These are phyloP conservation scores for Nakazawaea wickerhamii DNA, from an alignment of 805 yeast genomes.

Conservation along the genomic window DNA sequence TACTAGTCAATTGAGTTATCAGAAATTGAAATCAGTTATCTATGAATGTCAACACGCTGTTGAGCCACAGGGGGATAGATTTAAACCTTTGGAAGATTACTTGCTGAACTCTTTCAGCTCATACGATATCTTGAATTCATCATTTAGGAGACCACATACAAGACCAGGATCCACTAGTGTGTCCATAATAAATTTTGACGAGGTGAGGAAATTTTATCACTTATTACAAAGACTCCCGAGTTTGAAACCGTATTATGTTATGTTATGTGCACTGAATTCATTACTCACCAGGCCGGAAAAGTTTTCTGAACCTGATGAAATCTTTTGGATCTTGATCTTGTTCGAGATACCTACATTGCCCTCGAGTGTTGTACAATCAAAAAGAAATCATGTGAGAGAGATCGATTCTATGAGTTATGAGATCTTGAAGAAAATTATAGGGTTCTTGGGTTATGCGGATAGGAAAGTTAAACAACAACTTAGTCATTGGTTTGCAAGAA, in stretches of 20 bases:
- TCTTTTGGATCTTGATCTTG: conserved; percentile 59
- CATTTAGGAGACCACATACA: conserved; percentile 39
- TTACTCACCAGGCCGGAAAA: conserved; percentile 43
- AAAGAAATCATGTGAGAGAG: conserved; percentile 33
- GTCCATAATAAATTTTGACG: conserved; percentile 46
- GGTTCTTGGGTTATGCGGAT: conserved; percentile 53
- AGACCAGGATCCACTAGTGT: conserved; percentile 28
- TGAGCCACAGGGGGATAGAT: conserved; percentile 18
- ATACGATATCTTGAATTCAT: conserved; percentile 40
- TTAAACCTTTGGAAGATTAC: conserved; percentile 46
- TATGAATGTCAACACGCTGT: conserved; percentile 26
- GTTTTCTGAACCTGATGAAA: conserved; percentile 34
- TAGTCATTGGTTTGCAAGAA: conserved; percentile 48
- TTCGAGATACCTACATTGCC: conserved; percentile 63
- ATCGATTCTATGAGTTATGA: conserved; percentile 59
- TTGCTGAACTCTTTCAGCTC: conserved; percentile 44
- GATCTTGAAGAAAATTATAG: conserved; percentile 61
- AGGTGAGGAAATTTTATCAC: conserved; percentile 41
- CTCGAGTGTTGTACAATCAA: conserved; percentile 34
- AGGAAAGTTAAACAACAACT: conserved; percentile 35
- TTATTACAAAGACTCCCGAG: conserved; percentile 50
- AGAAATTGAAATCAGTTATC: conserved; percentile 27
- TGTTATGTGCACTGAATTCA: conserved; percentile 46
- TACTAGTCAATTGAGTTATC: conserved; percentile 23
- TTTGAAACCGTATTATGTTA: conserved; percentile 49